These are phyloP conservation scores for Poa pratensis DNA, from an alignment of 176 grass and related monocot genomes.

Conservation along the genomic window DNA sequence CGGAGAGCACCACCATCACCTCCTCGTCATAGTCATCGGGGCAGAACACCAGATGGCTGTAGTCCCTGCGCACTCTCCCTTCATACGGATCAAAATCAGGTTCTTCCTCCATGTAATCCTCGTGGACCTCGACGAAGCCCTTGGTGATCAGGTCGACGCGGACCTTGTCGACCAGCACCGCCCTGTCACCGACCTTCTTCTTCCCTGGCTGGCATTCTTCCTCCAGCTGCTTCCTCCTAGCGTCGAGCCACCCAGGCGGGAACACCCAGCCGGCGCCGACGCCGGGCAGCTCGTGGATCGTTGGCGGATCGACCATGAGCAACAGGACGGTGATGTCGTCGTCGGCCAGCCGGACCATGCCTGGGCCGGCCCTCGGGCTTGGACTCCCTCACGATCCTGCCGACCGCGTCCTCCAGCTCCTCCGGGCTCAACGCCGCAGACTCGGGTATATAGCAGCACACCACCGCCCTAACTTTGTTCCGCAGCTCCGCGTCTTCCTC, in stretches of 20 bases:
- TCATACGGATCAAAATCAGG: not conserved
- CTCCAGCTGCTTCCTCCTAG: not conserved
- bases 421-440: not conserved
- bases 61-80: not conserved
- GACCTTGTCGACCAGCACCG: not conserved
- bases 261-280: not conserved
- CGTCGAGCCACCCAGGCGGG: not conserved
- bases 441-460: not conserved
- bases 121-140: not conserved
- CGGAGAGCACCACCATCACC: not conserved
- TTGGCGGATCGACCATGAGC: not conserved
- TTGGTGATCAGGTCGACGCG: not conserved
- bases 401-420: not conserved
- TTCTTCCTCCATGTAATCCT: not conserved
- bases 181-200: not conserved
- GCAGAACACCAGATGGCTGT: not conserved
- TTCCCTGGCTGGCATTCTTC: not conserved
- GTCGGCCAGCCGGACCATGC: not conserved
- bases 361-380: not conserved
- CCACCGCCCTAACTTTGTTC: not conserved
- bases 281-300: not conserved
- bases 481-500: not conserved
- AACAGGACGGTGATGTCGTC: not conserved
- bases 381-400: not conserved
- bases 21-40: not conserved